Conservation (phyloP, 2,329 filamentous ascomycete species). For the Phaeosphaeria sp. region DNA sequence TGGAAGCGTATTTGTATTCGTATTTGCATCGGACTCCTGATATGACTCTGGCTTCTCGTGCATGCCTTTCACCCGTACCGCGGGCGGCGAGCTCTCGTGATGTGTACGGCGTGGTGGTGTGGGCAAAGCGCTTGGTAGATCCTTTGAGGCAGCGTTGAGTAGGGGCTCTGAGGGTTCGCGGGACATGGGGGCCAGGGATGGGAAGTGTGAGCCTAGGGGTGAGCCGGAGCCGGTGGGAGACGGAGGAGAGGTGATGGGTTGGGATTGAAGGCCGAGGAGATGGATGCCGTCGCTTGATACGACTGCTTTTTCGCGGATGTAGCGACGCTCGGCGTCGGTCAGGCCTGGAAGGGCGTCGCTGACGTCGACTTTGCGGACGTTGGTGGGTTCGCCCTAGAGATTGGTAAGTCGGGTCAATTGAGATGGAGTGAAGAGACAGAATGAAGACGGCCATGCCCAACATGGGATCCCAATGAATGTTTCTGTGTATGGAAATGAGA, state of each 20-base stretch:
- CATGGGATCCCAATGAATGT: not conserved
- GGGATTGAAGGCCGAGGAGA: conserved; percentile 24
- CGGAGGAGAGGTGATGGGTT: conserved; percentile 11
- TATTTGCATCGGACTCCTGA: conserved; percentile 14
- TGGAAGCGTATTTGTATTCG: conserved; percentile 9
- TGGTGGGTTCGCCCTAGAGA: conserved; percentile 35
- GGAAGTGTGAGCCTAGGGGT: conserved; percentile 11
- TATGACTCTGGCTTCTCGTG: conserved; percentile 12
- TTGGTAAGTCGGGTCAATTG: not conserved
- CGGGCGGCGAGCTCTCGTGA: conserved; percentile 22
- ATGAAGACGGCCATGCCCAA: not conserved
- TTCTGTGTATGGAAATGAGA: not conserved
- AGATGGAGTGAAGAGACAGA: not conserved
- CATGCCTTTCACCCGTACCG: conserved; percentile 34
- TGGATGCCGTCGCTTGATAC: conserved; percentile 33
- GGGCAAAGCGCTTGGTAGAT: conserved; percentile 29
- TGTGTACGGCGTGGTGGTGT: conserved; percentile 27
- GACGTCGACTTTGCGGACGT: conserved; percentile 39
- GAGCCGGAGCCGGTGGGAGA: conserved; percentile 19
- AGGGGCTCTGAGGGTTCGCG: conserved; percentile 26
- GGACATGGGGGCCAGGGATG: conserved; percentile 15
- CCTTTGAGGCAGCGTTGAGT: conserved; percentile 30
- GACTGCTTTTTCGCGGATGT: conserved; percentile 38
- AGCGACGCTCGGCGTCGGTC: conserved; percentile 33
- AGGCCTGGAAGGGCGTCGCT: conserved; percentile 36